Conservation (phyloP, 2,329 filamentous ascomycete species). For the Tolypocladium album region DNA sequence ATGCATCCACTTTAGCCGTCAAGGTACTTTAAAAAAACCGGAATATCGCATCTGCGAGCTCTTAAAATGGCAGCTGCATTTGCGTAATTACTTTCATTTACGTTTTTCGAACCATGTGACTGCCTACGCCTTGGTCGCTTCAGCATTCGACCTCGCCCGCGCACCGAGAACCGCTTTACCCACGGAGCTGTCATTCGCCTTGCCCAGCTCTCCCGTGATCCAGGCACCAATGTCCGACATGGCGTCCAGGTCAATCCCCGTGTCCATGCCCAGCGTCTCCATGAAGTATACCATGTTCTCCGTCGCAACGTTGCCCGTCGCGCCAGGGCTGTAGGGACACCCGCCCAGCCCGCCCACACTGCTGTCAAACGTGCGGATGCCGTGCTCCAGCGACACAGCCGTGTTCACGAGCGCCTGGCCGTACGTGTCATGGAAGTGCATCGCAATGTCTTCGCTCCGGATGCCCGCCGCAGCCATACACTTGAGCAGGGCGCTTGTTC, state of each 20-base stretch:
- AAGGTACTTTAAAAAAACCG: not conserved
- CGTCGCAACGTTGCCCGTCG: slow-evolving; percentile 77
- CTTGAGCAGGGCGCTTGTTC: slow-evolving; percentile 53
- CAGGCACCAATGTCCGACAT: slow-evolving; percentile 60
- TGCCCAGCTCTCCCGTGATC: slow-evolving; percentile 56
- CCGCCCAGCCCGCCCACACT: slow-evolving; percentile 74
- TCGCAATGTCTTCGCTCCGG: slow-evolving; percentile 58
- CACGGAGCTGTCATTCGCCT: slow-evolving; percentile 54
- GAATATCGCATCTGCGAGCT: not conserved
- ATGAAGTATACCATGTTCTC: slow-evolving; percentile 76
- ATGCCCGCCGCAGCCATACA: slow-evolving; percentile 58
- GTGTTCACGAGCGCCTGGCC: slow-evolving; percentile 78
- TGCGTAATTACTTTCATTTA: not conserved
- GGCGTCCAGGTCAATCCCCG: slow-evolving; percentile 59
- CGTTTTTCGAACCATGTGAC: not conserved
- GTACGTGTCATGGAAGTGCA: slow-evolving; percentile 87
- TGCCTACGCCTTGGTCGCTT: not conserved
- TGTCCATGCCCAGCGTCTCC: slow-evolving; percentile 63
- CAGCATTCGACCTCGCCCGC: slow-evolving; percentile 16
- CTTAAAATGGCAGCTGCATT: not conserved
- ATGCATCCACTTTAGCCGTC: not conserved
- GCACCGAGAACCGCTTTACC: slow-evolving; percentile 52
- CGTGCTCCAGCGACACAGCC: slow-evolving; percentile 65
- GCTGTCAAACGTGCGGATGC: slow-evolving; percentile 68
- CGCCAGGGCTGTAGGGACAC: slow-evolving; percentile 76